Evolutionary conservation across 225 moss, liverwort and hornwort species (phyloP).

Genomic region (Anthoceros angustus): DNA sequence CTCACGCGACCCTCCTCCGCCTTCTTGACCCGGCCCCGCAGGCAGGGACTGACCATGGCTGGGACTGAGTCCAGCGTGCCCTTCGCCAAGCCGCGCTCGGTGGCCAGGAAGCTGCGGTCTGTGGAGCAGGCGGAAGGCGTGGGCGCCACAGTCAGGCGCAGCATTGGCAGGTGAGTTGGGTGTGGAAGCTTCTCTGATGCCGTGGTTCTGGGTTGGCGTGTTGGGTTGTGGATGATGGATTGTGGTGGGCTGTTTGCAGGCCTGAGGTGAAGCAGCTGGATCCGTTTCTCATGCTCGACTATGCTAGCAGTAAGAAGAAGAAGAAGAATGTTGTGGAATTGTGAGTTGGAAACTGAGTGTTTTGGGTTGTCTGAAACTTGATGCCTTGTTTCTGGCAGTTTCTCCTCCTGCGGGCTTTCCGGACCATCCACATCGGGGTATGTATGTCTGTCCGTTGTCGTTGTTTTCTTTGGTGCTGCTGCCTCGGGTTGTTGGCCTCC

Average conservation of each 20-base stretch:
- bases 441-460: not conserved
- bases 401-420: slow-evolving; percentile 80
- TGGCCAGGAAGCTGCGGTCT: slow-evolving; percentile 43
- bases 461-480: not conserved
- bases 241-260: slow-evolving; percentile 20
- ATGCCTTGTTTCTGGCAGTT: slow-evolving; percentile 28
- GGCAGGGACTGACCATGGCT: not conserved
- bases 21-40: too few species aligned
- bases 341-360: not conserved
- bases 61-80: not conserved
- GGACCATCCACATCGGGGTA: slow-evolving; percentile 78
- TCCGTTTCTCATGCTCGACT: slow-evolving; percentile 74
- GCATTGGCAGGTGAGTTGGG: slow-evolving; percentile 62
- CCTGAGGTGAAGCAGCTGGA: slow-evolving; percentile 81
- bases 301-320: slow-evolving; percentile 34
- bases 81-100: slow-evolving; percentile 39
- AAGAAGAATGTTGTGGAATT: not conserved
- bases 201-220: not conserved
- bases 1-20: too few species aligned
- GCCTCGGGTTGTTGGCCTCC: not conserved
- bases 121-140: slow-evolving; percentile 70
- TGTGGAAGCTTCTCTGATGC: not conserved
- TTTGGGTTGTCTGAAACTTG: not conserved
- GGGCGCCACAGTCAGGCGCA: slow-evolving; percentile 66
- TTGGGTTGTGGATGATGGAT: not conserved